Percentiles rank a stretch among this genome's conserved stretches.
phyloP scores from a whole-genome alignment of 805 yeast genomes.

The Metschnikowia matae region DNA sequence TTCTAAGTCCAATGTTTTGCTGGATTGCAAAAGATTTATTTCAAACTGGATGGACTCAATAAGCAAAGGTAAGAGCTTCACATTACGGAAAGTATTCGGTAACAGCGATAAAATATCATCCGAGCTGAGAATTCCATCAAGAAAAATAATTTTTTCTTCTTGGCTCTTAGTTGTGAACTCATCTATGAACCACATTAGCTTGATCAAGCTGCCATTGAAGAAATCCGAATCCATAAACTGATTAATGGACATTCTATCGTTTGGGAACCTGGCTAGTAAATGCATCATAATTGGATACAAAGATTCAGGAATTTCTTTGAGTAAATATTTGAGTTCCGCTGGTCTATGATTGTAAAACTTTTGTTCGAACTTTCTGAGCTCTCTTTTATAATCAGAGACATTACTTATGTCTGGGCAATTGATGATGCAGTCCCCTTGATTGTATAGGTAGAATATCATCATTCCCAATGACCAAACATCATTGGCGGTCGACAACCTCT shows the following conservation, averaged over 20 bases:
- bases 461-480: constrained; percentile 87
- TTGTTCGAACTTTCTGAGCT: constrained; percentile 42
- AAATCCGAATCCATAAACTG: constrained; percentile 67
- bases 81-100: constrained; percentile 46
- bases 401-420: constrained; percentile 46
- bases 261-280: constrained; percentile 53
- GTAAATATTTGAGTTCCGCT: constrained; percentile 39
- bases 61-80: constrained; percentile 72
- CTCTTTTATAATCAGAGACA: constrained; percentile 57
- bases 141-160: constrained; percentile 63
- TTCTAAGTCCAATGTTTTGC: constrained; percentile 16
- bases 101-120: constrained; percentile 28
- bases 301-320: constrained; percentile 55
- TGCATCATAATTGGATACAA: constrained; percentile 48
- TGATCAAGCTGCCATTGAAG: constrained; percentile 79
- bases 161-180: constrained; percentile 71
- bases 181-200: constrained; percentile 76
- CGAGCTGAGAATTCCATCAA: constrained; percentile 53
- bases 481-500: constrained; percentile 53
- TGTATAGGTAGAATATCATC: constrained; percentile 66
- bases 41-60: constrained; percentile 48
- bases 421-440: constrained; percentile 43
- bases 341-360: constrained; percentile 39
- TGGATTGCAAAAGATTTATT: constrained; percentile 20
- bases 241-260: constrained; percentile 55